Percentiles rank a stretch among this genome's conserved stretches.
These are phyloP conservation scores for Saccharomycopsis sp. DNA, from an alignment of 805 yeast genomes.

Conservation along the genomic window DNA sequence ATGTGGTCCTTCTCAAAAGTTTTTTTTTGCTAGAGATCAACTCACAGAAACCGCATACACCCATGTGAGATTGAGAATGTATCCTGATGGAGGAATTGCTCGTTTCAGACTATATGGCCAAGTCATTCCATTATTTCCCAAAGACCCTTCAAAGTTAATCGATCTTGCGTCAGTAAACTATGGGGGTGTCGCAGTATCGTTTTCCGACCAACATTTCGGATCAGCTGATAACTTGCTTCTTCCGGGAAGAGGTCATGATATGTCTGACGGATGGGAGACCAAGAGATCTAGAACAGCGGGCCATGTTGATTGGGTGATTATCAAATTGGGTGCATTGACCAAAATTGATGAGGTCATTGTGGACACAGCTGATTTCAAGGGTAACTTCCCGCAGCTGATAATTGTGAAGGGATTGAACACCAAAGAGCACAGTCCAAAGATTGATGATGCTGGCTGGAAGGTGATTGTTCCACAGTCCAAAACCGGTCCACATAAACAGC, in stretches of 20 bases:
- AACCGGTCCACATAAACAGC: constrained; percentile 83
- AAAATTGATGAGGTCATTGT: constrained; percentile 49
- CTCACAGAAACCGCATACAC: constrained; percentile 62
- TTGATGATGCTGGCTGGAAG: constrained; percentile 50
- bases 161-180: constrained; percentile 78
- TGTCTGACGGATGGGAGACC: constrained; percentile 99
- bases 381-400: constrained; percentile 85
- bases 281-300: constrained; percentile 75
- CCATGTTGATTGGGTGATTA: constrained; percentile 88
- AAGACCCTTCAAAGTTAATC: constrained; percentile 37
- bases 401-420: constrained; percentile 53
- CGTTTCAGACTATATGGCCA: constrained; percentile 85
- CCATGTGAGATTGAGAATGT: constrained; percentile 81
- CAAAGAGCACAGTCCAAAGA: constrained; percentile 27
- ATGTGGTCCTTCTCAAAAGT: constrained; percentile 87
- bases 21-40: constrained; percentile 61
- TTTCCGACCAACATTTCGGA: constrained; percentile 92
- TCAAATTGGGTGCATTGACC: constrained; percentile 66
- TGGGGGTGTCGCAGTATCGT: constrained; percentile 83
- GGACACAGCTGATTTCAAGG: constrained; percentile 92
- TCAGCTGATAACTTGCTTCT: constrained; percentile 81
- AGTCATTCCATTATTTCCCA: constrained; percentile 65
- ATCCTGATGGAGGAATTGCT: constrained; percentile 98
- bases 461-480: constrained; percentile 58
- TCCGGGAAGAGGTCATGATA: constrained; percentile 93